A percentile compares a stretch with the other conserved stretches of the same genome.
Evolutionary conservation across 352 stramenopile genomes (phyloP).

Genomic region (Pythium scleroteichum): DNA sequence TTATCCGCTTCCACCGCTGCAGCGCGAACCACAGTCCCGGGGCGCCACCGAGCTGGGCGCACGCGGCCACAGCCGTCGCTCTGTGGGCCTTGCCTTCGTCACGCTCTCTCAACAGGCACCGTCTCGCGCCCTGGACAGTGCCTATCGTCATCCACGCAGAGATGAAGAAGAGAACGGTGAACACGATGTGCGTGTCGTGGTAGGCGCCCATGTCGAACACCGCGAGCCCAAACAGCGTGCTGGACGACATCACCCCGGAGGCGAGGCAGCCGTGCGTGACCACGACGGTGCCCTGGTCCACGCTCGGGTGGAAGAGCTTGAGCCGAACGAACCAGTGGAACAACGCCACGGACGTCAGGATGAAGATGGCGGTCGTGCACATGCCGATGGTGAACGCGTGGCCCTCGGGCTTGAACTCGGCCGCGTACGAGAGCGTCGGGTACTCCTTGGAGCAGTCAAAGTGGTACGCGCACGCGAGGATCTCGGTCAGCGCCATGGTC

Average conservation of each 20-base stretch:
- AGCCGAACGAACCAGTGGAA: conserved; percentile 77
- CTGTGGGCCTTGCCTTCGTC: conserved; percentile 28
- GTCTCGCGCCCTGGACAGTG: conserved; percentile 49
- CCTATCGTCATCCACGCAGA: conserved; percentile 69
- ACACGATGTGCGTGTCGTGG: conserved; percentile 71
- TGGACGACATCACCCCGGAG: conserved; percentile 32
- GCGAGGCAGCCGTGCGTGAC: conserved; percentile 29
- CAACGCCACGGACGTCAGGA: conserved; percentile 50
- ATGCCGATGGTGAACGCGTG: conserved; percentile 77
- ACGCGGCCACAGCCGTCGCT: conserved; percentile 17
- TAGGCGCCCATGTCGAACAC: conserved; percentile 76
- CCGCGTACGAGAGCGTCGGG: conserved; percentile 85
- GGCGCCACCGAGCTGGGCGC: conserved; percentile 31
- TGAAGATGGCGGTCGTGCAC: conserved; percentile 75
- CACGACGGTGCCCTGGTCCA: conserved; percentile 6
- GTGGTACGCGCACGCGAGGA: conserved; percentile 65
- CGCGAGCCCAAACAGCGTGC: conserved; percentile 65
- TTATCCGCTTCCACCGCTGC: conserved; percentile 54
- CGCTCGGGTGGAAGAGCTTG: conserved; percentile 27
- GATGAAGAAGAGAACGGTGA: conserved; percentile 80
- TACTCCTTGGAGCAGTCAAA: conserved; percentile 76
- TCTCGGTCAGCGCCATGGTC: conserved; percentile 75
- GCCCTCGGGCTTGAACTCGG: conserved; percentile 70
- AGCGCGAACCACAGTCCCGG: conserved; percentile 26
- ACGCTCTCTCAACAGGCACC: conserved; percentile 36